Evolutionary conservation across 805 yeast genomes (phyloP).

Genomic region (Starmerella floricola): DNA sequence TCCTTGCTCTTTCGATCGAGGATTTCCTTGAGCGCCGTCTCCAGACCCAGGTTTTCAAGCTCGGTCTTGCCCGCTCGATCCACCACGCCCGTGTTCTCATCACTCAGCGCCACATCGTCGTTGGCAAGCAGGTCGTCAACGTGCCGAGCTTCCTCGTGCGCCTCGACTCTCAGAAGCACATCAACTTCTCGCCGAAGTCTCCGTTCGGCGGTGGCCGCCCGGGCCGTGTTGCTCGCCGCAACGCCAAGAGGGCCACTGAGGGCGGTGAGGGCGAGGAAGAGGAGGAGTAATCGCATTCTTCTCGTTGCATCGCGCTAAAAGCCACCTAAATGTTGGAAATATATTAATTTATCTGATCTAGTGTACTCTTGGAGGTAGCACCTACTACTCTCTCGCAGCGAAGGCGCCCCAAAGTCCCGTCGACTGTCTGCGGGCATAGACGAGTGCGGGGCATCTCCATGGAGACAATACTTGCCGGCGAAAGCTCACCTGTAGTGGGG

Average conservation of each 20-base stretch:
- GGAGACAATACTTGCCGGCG: no score
- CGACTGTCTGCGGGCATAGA: no score
- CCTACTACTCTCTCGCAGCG: no score
- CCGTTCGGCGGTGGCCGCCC: constrained; percentile 99
- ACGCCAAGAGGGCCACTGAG: constrained; percentile 50
- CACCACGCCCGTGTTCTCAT: constrained; percentile 99
- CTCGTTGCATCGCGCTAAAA: neutral
- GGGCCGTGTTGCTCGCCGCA: constrained; percentile 98
- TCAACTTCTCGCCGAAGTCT: constrained; percentile 97
- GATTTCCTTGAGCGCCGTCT: constrained; percentile 99
- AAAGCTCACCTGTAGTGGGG: no score
- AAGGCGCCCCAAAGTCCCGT: no score
- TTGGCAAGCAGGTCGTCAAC: constrained; percentile 98
- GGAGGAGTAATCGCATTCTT: constrained; percentile 35
- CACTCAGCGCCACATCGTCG: constrained; percentile 98
- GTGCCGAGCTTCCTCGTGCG: constrained; percentile 99
- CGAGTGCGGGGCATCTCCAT: no score
- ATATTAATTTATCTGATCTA: constrained; percentile 12
- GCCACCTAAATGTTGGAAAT: constrained; percentile 1
- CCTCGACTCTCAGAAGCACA: constrained; percentile 99
- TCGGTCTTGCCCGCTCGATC: constrained; percentile 97
- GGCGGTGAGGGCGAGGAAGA: constrained; percentile 66
- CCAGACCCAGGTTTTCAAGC: constrained; percentile 99
- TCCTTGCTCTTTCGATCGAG: constrained; percentile 93
- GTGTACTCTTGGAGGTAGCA: neutral